These are phyloP conservation scores for Neopestalotiopsis sp. DNA, from an alignment of 2,329 filamentous ascomycete genomes.

Conservation along the genomic window DNA sequence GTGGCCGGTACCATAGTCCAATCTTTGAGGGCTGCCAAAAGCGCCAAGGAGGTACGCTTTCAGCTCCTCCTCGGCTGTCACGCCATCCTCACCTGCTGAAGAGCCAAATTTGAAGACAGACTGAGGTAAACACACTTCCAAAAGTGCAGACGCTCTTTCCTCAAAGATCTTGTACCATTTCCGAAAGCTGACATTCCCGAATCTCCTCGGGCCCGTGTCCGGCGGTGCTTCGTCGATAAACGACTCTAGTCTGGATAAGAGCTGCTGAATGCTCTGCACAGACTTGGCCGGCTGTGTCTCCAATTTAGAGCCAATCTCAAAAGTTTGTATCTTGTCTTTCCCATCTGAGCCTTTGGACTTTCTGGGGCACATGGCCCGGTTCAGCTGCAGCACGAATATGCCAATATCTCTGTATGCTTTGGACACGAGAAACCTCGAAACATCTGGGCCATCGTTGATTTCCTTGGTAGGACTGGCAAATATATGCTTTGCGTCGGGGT, in stretches of 20 bases:
- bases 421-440: conserved; percentile 79
- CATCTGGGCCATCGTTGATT: conserved; percentile 86
- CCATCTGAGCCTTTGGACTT: conserved; percentile 47
- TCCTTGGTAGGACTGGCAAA: conserved; percentile 77
- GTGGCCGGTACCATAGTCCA: conserved; percentile 97
- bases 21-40: conserved; percentile 85
- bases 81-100: conserved; percentile 32
- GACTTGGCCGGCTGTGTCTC: conserved; percentile 54
- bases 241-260: conserved; percentile 68
- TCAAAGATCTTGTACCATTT: conserved; percentile 79
- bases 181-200: conserved; percentile 90
- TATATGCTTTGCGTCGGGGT: conserved; percentile 51
- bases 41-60: conserved; percentile 80
- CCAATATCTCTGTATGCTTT: conserved; percentile 88
- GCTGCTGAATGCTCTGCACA: conserved; percentile 66
- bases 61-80: conserved; percentile 69
- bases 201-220: conserved; percentile 83
- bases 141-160: conserved; percentile 59
- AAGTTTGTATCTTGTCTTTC: conserved; percentile 51
- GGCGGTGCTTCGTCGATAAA: conserved; percentile 83
- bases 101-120: conserved; percentile 35
- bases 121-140: conserved; percentile 61
- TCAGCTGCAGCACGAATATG: conserved; percentile 87
- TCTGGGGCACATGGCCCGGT: conserved; percentile 81
- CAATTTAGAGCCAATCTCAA: conserved; percentile 47